Conservation (phyloP, 768 basidiomycete genomes). For the Zangia roseola region DNA sequence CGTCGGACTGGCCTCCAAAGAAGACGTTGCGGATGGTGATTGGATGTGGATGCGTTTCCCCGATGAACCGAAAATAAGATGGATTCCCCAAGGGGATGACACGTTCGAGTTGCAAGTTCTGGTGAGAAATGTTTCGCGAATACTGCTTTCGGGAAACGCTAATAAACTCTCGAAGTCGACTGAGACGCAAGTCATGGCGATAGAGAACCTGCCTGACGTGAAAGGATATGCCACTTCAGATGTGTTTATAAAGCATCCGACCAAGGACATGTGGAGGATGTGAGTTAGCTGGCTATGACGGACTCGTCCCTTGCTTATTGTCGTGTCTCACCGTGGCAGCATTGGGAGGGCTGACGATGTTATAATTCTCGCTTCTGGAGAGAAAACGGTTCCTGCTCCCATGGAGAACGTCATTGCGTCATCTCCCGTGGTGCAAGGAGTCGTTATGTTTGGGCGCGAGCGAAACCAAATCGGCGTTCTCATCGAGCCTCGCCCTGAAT, state of each 20-base stretch:
- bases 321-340: background rate
- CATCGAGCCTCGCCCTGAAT: constrained; percentile 24
- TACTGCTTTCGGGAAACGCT: background rate
- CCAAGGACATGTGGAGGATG: constrained; percentile 39
- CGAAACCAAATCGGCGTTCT: constrained; percentile 34
- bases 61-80: constrained; percentile 22
- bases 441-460: constrained; percentile 36
- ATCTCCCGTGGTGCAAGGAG: constrained; percentile 19
- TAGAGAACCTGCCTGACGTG: constrained; percentile 38
- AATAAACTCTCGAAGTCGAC: constrained; percentile 2
- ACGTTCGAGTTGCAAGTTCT: constrained; percentile 39
- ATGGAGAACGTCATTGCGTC: constrained; percentile 30
- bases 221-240: constrained; percentile 45
- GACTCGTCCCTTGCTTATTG: background rate
- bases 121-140: constrained; percentile 19
- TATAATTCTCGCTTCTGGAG: constrained; percentile 27
- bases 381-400: constrained; percentile 25
- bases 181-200: constrained; percentile 8
- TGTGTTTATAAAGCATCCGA: constrained; percentile 44
- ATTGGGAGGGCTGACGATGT: constrained; percentile 37
- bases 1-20: background rate
- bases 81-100: constrained; percentile 33
- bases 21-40: constrained; percentile 18
- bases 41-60: constrained; percentile 39
- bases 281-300: background rate